Conservation (phyloP, 2,329 filamentous ascomycete genomes). For the Colletotrichum limetticola region DNA sequence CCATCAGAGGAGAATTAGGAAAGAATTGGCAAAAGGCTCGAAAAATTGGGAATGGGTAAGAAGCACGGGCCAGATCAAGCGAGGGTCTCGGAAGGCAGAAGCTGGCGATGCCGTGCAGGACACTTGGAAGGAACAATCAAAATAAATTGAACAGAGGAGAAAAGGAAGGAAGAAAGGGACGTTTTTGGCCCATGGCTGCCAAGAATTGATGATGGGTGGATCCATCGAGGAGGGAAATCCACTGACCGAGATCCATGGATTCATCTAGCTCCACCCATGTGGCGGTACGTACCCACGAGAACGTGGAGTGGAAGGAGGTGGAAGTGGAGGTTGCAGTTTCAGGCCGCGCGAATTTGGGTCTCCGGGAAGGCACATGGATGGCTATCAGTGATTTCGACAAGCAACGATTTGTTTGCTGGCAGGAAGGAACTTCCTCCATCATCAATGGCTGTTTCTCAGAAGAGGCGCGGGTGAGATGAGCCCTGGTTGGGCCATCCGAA, state of each 20-base stretch:
- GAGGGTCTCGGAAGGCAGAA: neutral
- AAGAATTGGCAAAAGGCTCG: neutral
- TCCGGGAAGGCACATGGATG: neutral
- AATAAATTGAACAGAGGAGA: neutral
- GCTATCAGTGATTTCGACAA: neutral
- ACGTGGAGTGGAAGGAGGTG: neutral
- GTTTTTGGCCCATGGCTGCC: neutral
- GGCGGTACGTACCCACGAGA: neutral
- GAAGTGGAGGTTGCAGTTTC: slow-evolving; percentile 23
- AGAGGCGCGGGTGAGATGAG: neutral
- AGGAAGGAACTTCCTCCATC: neutral
- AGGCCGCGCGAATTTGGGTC: slow-evolving; percentile 21
- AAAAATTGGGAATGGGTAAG: neutral
- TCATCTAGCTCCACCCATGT: neutral
- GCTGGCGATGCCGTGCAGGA: slow-evolving; percentile 9
- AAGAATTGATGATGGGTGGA: neutral
- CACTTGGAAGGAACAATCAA: neutral
- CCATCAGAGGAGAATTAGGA: neutral
- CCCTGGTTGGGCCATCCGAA: neutral
- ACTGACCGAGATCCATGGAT: neutral
- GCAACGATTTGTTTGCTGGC: neutral
- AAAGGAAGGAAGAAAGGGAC: neutral
- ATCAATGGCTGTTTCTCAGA: neutral
- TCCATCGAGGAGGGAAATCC: neutral
- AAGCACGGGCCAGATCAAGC: neutral